Base-by-base conservation (phyloP, 108 stramenopile species). In the Asterionellopsis glacialis region DNA sequence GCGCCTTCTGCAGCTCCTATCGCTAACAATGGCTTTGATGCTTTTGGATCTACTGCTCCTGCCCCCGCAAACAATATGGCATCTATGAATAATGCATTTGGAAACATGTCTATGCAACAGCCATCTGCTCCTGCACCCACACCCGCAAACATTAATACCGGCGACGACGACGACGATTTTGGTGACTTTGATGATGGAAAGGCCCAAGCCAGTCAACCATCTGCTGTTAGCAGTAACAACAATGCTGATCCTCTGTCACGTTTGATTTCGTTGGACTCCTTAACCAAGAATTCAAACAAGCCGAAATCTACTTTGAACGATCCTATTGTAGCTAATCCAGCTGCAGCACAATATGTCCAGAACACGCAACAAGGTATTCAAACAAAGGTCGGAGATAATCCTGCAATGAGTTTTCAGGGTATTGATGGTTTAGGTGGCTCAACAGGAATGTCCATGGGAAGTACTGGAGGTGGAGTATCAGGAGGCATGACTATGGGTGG, bases 221-320 rank as follows among this genome's bases (percentile, higher is more conserved):
- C 68, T 22, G n/a, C n/a, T n/a, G n/a, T n/a, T n/a, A 33, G 7
- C 33, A 33, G 33, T 7, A 33, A 7, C 33, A 33, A 33, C 33
- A 33, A 7, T 33, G 33, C 5, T 33, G 91, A 93, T 73, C 91
- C 91, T 6, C 41, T 93, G 59, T 67, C 81, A 44, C 78, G 69
- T 39, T 72, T 93, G 47, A 87, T 93, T 52, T 84, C 83, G 0
- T 74, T 93, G 18, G 91, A 93, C 63, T 74, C 82, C 19, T 63
- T 93, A 41, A 64, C 80, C 22, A 89, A 89, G 68, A 91, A 91
- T 73, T 18, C 57, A 23, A 70, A 74, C 33, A 82, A 77, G 57
- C 57, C 57, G 57, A 79, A 74, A 16, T 16, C 57, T 18, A 47
- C 67, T 5, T 59, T 55, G 54, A 43, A 71, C 23, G 42, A 73